Percentiles rank a stretch among this genome's conserved stretches.
These are phyloP conservation scores for Calophaca sinica DNA, from an alignment of 306 rosid genomes.

Conservation along the genomic window DNA sequence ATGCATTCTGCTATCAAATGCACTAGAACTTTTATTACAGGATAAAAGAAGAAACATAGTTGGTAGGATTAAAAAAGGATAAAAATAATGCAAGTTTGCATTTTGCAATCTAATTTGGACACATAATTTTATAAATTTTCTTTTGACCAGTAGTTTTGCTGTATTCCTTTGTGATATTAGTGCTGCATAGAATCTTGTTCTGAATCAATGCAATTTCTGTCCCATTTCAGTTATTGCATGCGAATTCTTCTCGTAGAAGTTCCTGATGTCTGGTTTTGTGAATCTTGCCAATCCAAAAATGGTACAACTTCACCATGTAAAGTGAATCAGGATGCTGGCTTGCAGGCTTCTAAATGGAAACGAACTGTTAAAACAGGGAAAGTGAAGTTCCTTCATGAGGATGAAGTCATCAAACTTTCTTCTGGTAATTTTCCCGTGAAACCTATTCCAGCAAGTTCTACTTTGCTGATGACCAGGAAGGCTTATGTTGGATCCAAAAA, in stretches of 20 bases:
- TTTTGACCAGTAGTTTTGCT: not conserved
- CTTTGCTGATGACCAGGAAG: no score
- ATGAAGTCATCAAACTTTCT: no score
- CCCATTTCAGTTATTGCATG: conserved; percentile 75
- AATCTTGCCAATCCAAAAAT: conserved; percentile 46
- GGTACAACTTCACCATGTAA: not conserved
- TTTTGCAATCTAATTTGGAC: conserved; percentile 34
- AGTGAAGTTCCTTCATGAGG: no score
- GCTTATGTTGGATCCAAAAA: conserved; percentile 45
- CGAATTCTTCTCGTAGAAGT: not conserved
- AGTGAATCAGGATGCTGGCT: conserved; percentile 21
- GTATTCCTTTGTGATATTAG: conserved; percentile 5
- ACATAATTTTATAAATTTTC: conserved; percentile 11
- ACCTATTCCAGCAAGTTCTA: no score
- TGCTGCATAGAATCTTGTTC: conserved; percentile 25
- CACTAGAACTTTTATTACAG: no score
- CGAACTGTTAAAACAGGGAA: conserved; percentile 38
- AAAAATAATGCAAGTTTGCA: not conserved
- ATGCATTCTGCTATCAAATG: no score
- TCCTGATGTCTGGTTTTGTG: conserved; percentile 68
- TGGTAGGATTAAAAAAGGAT: conserved; percentile 3
- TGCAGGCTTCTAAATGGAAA: conserved; percentile 45
- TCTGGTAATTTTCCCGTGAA: no score
- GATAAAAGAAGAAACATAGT: conserved; percentile 17
- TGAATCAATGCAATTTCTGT: conserved; percentile 35